Conservation (phyloP, 345 rosid genomes). For the Dipteronia sinensis region DNA sequence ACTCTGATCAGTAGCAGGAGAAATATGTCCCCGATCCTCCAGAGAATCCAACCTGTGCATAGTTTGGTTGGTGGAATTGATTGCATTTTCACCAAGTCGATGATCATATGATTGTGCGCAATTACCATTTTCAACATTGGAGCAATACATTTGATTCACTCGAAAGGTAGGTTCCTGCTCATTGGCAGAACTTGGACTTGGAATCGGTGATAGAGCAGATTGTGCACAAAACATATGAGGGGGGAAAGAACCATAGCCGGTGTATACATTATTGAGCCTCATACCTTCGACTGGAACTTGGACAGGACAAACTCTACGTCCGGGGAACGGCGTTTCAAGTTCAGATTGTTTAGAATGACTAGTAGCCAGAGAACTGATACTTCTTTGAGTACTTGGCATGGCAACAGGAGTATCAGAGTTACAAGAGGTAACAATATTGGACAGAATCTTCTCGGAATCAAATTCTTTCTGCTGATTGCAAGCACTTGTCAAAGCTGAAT, state of each 20-base stretch:
- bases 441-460: constrained; percentile 33
- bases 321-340: constrained; percentile 42
- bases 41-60: constrained; percentile 31
- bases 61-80: constrained; percentile 35
- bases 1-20: constrained; percentile 62
- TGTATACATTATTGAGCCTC: constrained; percentile 34
- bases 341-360: constrained; percentile 42
- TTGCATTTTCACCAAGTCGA: constrained; percentile 39
- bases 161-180: constrained; percentile 49
- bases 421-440: constrained; percentile 23
- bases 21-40: constrained; percentile 59
- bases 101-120: constrained; percentile 43
- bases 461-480: constrained; percentile 33
- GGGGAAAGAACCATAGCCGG: constrained; percentile 42
- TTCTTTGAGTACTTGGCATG: constrained; percentile 48
- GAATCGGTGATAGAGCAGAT: constrained; percentile 43
- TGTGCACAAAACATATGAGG: constrained; percentile 38
- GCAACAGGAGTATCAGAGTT: constrained; percentile 43
- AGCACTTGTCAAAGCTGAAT: constrained; percentile 33
- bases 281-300: constrained; percentile 49
- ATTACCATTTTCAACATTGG: constrained; percentile 39
- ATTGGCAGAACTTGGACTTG: constrained; percentile 59
- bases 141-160: constrained; percentile 39
- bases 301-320: constrained; percentile 45
- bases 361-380: constrained; percentile 30